Evolutionary conservation across 768 basidiomycete species (phyloP).

Genomic region (Hortiboletus campestris): DNA sequence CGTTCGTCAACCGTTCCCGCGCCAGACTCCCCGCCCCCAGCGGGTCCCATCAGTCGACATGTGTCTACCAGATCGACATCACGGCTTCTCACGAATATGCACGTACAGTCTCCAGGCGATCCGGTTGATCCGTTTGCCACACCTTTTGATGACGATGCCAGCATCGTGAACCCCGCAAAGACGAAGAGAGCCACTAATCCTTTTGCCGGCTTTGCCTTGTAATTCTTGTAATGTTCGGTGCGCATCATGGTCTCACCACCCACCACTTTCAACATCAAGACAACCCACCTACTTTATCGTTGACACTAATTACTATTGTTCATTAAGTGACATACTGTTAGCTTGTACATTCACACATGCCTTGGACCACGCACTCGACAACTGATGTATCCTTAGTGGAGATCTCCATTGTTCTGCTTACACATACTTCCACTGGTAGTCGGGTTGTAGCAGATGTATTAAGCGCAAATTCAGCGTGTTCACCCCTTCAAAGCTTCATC

Average conservation of each 20-base stretch:
- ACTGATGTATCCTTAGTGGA: slow-evolving; percentile 28
- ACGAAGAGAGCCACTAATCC: slow-evolving; percentile 55
- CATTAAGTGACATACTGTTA: slow-evolving; percentile 11
- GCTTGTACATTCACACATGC: slow-evolving; percentile 5
- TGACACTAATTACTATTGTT: slow-evolving; percentile 12
- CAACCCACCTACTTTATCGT: slow-evolving; percentile 10
- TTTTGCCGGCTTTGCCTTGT: slow-evolving; percentile 39
- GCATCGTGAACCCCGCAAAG: slow-evolving; percentile 28
- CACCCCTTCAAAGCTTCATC: neutral
- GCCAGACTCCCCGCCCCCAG: slow-evolving; percentile 12
- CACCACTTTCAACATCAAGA: neutral
- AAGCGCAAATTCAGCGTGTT: neutral
- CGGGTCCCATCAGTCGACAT: slow-evolving; percentile 17
- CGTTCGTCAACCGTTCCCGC: slow-evolving; percentile 23
- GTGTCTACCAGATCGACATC: slow-evolving; percentile 38
- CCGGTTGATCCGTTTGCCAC: slow-evolving; percentile 62
- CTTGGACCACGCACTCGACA: neutral
- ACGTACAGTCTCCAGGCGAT: slow-evolving; percentile 38
- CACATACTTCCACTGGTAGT: slow-evolving; percentile 1
- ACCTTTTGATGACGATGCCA: slow-evolving; percentile 75
- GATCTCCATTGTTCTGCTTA: slow-evolving; percentile 3
- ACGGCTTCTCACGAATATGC: slow-evolving; percentile 42
- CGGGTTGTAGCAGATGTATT: slow-evolving; percentile 6
- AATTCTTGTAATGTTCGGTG: slow-evolving; percentile 3
- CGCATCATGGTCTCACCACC: neutral